Percentiles rank a stretch among this genome's conserved stretches.
Conservation (phyloP, 208 protist species). For the Trypanosoma caninum region DNA sequence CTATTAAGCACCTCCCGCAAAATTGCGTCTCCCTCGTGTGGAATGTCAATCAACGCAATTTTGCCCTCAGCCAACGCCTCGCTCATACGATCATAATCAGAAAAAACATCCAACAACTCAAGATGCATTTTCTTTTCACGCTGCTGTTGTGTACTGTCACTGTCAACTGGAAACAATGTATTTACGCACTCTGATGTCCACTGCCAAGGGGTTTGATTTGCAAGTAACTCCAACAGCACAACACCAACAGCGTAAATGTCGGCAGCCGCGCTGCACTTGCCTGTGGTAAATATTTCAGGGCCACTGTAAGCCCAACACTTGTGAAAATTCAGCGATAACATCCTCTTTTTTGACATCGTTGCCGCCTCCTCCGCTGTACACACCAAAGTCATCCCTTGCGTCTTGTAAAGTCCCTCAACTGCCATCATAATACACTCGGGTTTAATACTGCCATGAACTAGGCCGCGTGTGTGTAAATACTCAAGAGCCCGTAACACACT, state of each 20-base stretch:
- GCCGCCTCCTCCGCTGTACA: background rate
- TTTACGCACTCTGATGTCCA: slow-evolving; percentile 11
- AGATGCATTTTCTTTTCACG: background rate
- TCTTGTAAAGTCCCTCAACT: slow-evolving; percentile 42
- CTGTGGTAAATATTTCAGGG: slow-evolving; percentile 37
- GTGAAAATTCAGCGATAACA: slow-evolving; percentile 8
- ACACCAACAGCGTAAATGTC: slow-evolving; percentile 53
- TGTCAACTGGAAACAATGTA: background rate
- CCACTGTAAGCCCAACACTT: slow-evolving; percentile 20
- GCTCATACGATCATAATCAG: background rate
- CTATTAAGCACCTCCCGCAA: slow-evolving; percentile 33
- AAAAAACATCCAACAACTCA: background rate
- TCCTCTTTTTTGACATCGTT: background rate
- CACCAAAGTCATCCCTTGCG: slow-evolving; percentile 25
- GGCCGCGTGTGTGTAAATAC: slow-evolving; percentile 35
- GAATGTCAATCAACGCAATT: background rate
- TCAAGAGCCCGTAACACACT: slow-evolving; percentile 40
- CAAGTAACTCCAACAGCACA: slow-evolving; percentile 38
- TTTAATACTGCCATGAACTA: slow-evolving; percentile 38
- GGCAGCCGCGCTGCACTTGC: slow-evolving; percentile 19
- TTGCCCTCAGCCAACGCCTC: background rate
- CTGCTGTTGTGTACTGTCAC: slow-evolving; percentile 9
- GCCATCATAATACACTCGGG: slow-evolving; percentile 37
- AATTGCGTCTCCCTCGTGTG: slow-evolving; percentile 8
- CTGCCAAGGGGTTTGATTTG: slow-evolving; percentile 35